Evolutionary conservation across 192 early-diverging fungal species (phyloP), one percentile per base, ranked within the genome.

Genomic region (Rhizoclosmatium globosum): DNA sequence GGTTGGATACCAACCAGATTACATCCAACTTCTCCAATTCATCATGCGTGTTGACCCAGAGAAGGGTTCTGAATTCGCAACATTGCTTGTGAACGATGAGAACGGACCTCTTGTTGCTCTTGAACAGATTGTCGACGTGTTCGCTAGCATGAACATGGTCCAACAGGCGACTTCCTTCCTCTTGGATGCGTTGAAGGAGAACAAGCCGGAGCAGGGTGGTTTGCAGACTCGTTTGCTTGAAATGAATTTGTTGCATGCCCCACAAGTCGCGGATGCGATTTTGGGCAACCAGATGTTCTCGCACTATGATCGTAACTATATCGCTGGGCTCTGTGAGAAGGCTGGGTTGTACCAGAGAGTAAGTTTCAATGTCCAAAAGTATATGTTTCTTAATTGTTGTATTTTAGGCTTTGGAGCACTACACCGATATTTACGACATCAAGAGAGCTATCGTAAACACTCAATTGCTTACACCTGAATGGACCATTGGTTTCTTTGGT

Each of bases 201-300:
- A 99, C 87, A 88, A 90, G 53, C 93, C 95, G 46, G 93, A 97
- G 79, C 95, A 99, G 42, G 96, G 88, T 39, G 93, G 92, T 50
- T 86, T 99, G 41, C 98, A 99, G 83, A 99, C 98, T 11, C 91
- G 93, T 62, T 87, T 98, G 68, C 89, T 99, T 41, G 98, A 99
- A 86, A 97, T 98, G 93, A 99, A 99, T 83, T 87, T 99, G 61
- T 83, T 98, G 53, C 94, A 98, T 77, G 95, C 96, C 19, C 98
- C 98, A 44, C 98, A 98, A 78, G 98, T 99, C 21, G 98, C 98
- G 17, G 98, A 99, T 83, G 98, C 98, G 61, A 99, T 99, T 77
- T 82, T 99, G 39, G 93, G 96, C 53, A 98, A 98, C 81, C 89
- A 95, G 77, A 94, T 97, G 92, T 95, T 99, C 82, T 93, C 92